Evolutionary conservation across 805 yeast species (phyloP).

Genomic region (Suhomyces vadensis): DNA sequence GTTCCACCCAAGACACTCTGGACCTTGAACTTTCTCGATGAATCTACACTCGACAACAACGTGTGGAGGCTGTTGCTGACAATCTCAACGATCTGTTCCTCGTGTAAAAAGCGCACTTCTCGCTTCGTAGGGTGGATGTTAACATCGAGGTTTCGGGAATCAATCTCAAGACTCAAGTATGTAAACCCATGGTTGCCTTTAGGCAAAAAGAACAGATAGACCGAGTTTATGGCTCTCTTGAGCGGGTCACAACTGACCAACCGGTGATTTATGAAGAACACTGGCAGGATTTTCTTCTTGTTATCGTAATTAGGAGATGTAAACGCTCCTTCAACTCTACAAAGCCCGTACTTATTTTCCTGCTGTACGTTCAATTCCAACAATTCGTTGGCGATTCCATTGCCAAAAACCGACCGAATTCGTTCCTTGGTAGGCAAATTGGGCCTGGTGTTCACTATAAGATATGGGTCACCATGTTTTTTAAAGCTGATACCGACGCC

Average conservation of each 20-base stretch:
- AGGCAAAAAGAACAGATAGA: slow-evolving; percentile 69
- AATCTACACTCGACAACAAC: slow-evolving; percentile 56
- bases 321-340: slow-evolving; percentile 56
- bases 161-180: slow-evolving; percentile 67
- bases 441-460: slow-evolving; percentile 60
- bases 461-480: slow-evolving; percentile 73
- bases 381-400: slow-evolving; percentile 64
- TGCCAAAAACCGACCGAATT: slow-evolving; percentile 72
- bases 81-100: slow-evolving; percentile 76
- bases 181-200: slow-evolving; percentile 75
- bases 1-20: slow-evolving; percentile 49
- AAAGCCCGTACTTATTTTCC: slow-evolving; percentile 45
- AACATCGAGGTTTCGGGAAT: slow-evolving; percentile 78
- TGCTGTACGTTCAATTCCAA: slow-evolving; percentile 45
- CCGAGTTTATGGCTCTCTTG: slow-evolving; percentile 61
- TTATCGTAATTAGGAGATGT: slow-evolving; percentile 70
- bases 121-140: slow-evolving; percentile 95
- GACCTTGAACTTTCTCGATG: slow-evolving; percentile 65
- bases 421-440: slow-evolving; percentile 58
- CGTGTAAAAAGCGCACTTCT: slow-evolving; percentile 83
- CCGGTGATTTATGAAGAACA: slow-evolving; percentile 84
- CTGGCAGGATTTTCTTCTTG: slow-evolving; percentile 65
- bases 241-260: slow-evolving; percentile 82
- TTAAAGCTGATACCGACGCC: slow-evolving; percentile 78
- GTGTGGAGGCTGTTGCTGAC: slow-evolving; percentile 53